Evolutionary conservation across 2,329 filamentous ascomycete genomes (phyloP), one percentile per base, ranked within the genome.

Genomic region (Curvularia lunata): DNA sequence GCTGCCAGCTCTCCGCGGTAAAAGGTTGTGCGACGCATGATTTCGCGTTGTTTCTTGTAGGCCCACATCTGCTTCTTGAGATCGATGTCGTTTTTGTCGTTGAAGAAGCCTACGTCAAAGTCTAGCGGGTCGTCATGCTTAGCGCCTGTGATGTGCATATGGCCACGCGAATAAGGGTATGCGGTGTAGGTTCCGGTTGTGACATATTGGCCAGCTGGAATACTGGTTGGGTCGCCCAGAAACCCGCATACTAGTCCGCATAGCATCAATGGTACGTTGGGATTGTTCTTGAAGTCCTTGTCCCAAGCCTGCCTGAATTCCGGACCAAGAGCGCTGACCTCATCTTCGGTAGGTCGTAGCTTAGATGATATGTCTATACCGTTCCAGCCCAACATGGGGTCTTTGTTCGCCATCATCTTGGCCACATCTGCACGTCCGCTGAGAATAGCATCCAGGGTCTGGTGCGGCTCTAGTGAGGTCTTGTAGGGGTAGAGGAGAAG

Each of bases 31-130:
- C 85, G 82, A 1, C 86, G 82, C 27, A 80, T 76, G 47, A 88
- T 81, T 68, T 88, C 86, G 2, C 88, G 84, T n/a, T 81, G 79
- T 65, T 83, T 84, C 73, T 90, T 90, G 77, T 90, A 90, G 0
- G 78, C 81, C 86, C 86, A 88, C 10, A 86, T 64, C 12, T 85
- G 82, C 65, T 82, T 85, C 69, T 83, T 83, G 27, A 88, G 30
- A 66, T 89, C 86, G n/a, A 85, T 72, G 1, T 84, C 81, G 61
- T 86, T 75, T 12, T 75, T 64, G 51, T 88, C 83, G 4, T 74
- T 80, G 30, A 89, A 79, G 71, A 82, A 87, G 7, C 86, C 86
- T 0, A 82, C 77, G 49, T 86, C 80, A 55, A 89, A 88, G 57
- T 87, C 82, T 4, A 83, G 74, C 0, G 78, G 72, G 23, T 83